A percentile compares a stretch with the other conserved stretches of the same genome.
Evolutionary conservation across 164 flowering plant species (phyloP).

Genomic region (Chimonanthus praecox): DNA sequence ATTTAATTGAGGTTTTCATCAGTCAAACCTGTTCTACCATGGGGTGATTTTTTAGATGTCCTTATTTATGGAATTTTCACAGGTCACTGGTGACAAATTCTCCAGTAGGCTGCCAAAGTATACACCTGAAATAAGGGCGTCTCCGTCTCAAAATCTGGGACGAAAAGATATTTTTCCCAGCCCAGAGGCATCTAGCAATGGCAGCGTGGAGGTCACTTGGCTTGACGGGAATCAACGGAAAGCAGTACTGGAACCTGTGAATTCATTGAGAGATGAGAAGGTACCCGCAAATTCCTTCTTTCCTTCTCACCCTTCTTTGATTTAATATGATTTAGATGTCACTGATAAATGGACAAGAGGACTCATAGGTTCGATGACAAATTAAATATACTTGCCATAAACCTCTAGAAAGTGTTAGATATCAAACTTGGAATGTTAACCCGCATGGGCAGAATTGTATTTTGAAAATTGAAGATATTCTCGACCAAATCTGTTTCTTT

Average conservation of each 20-base stretch:
- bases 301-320: neutral
- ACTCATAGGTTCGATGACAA: too few species aligned
- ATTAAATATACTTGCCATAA: too few species aligned
- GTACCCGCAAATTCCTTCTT: conserved; percentile 23
- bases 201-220: conserved; percentile 26
- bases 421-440: too few species aligned
- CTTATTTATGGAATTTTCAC: conserved; percentile 9
- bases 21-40: too few species aligned
- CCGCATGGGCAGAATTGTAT: too few species aligned
- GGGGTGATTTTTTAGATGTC: neutral
- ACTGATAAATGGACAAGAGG: too few species aligned
- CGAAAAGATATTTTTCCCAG: conserved; percentile 32
- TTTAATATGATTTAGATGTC: neutral
- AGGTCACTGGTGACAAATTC: conserved; percentile 57
- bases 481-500: too few species aligned
- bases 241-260: conserved; percentile 9
- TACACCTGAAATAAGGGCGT: conserved; percentile 33
- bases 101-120: conserved; percentile 38
- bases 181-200: conserved; percentile 51
- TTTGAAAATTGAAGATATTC: too few species aligned
- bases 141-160: conserved; percentile 36
- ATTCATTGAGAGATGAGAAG: conserved; percentile 30
- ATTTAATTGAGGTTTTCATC: too few species aligned
- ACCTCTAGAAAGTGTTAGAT: too few species aligned
- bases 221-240: conserved; percentile 15